Base-by-base conservation (phyloP, 2,329 filamentous ascomycete species). In the Venturia oleaginea region DNA sequence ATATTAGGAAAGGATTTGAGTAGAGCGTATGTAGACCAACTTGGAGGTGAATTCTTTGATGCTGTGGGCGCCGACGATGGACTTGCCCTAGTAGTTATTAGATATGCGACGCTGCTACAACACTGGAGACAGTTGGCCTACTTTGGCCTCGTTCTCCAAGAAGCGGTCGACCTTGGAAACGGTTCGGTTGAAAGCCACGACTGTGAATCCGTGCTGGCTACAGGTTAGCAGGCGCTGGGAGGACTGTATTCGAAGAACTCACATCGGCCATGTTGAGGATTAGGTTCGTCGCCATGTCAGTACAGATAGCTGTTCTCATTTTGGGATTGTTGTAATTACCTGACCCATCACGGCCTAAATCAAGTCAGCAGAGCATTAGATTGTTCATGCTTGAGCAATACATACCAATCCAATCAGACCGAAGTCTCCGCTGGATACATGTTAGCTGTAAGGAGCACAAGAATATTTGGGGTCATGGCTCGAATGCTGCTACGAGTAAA, bases 161-260 rank as follows among this genome's bases (percentile, higher is more conserved):
- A 76, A 73, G 64, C 40, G 64, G 22, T 63, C 60, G n/a, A 66
- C 27, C 66, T 61, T 73, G 80, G 91, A 86, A 72, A 97, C 91
- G 72, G 94, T 99, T 80, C 94, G 90, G 89, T 99, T 99, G 87
- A 90, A 99, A 72, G 93, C 94, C 80, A 93, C 90, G 75, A 99
- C 91, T 77, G 91, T 97, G 86, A 95, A 97, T 75, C 92, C 79
- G 71, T 82, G 80, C 19, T 46, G 34, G 10, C 34, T 37, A 37
- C 34, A 37, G 34, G 34, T 37, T 37, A 37, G 34, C 10, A 37
- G 34, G 10, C 4, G 34, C 34, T 37, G 34, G 34, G 34, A 37
- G 34, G 34, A 37, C 4, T 37, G n/a, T 37, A 37, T 37, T 37
- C 34, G 34, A 37, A 4, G 40, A 15, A 19, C 40, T 43, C 19